phyloP scores from a whole-genome alignment of 495 filamentous ascomycete genomes.

The Neurospora sp. region DNA sequence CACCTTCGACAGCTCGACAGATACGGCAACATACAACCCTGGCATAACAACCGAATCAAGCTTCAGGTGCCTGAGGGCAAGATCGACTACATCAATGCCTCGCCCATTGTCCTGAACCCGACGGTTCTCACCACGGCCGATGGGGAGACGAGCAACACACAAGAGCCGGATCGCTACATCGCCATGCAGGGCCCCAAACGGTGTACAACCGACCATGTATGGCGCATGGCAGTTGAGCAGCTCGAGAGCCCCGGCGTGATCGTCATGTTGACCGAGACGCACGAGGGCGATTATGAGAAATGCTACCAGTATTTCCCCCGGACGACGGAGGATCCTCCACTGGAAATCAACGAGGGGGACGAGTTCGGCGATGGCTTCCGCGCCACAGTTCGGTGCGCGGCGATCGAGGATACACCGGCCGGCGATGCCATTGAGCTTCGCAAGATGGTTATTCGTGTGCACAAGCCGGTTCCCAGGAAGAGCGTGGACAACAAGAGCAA shows the following conservation, averaged over 20 bases:
- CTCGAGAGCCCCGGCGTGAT: constrained; percentile 69
- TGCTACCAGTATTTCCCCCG: constrained; percentile 85
- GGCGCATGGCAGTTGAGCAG: constrained; percentile 94
- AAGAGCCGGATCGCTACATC: constrained; percentile 38
- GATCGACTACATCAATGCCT: constrained; percentile 94
- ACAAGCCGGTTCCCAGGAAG: neutral
- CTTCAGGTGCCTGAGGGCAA: constrained; percentile 70
- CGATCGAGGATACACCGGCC: constrained; percentile 33
- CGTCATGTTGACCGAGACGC: constrained; percentile 90
- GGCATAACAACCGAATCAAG: constrained; percentile 73
- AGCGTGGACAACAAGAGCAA: neutral
- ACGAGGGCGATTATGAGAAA: constrained; percentile 75
- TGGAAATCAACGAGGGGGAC: constrained; percentile 47
- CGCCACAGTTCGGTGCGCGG: constrained; percentile 42
- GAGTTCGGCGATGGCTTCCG: constrained; percentile 56
- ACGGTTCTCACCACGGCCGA: constrained; percentile 43
- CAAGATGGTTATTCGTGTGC: constrained; percentile 39
- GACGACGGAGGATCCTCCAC: constrained; percentile 38
- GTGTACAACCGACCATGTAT: constrained; percentile 63
- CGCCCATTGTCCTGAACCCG: constrained; percentile 62
- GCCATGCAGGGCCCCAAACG: constrained; percentile 73
- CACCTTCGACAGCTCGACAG: constrained; percentile 54
- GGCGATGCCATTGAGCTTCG: constrained; percentile 45
- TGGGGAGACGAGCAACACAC: constrained; percentile 17
- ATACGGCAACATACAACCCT: constrained; percentile 80